Evolutionary conservation across 1,284 basidiomycete genomes (phyloP).

Genomic region (Exsudoporus floridanus): DNA sequence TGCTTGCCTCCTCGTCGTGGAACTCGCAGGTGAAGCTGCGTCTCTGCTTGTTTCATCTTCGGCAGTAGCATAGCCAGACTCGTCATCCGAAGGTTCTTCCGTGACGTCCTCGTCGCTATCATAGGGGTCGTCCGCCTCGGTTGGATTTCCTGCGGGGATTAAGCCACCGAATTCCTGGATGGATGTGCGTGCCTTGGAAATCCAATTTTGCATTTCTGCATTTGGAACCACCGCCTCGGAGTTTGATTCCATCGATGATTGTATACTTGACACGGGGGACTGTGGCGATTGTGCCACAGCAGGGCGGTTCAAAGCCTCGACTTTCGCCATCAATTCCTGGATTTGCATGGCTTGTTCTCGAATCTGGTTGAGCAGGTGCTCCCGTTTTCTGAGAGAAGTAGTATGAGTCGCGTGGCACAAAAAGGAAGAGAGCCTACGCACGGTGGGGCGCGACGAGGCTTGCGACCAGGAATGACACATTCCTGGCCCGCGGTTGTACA

Average conservation of each 20-base stretch:
- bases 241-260: constrained; percentile 26
- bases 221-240: constrained; percentile 34
- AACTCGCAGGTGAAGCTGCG: constrained; percentile 27
- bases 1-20: constrained; percentile 31
- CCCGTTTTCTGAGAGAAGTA: constrained; percentile 57
- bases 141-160: constrained; percentile 51
- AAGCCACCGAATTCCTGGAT: constrained; percentile 64
- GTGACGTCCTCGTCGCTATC: constrained; percentile 22
- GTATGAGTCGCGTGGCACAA: constrained; percentile 1
- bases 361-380: constrained; percentile 70
- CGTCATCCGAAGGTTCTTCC: constrained; percentile 35
- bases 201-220: constrained; percentile 64
- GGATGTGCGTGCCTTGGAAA: constrained; percentile 64
- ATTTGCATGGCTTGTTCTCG: constrained; percentile 70
- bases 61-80: constrained; percentile 39
- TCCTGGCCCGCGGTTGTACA: constrained; percentile 65
- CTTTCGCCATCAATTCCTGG: constrained; percentile 61
- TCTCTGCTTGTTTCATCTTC: constrained; percentile 27
- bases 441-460: constrained; percentile 75
- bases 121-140: constrained; percentile 37
- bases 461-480: constrained; percentile 73
- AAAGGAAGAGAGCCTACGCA: constrained; percentile 38
- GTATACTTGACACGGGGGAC: constrained; percentile 29
- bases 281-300: constrained; percentile 28
- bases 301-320: constrained; percentile 42